Evolutionary conservation across 202 grass and related monocot species (phyloP), one percentile per base, ranked within the genome.

Genomic region (Schoenoplectus tabernaemontani): DNA sequence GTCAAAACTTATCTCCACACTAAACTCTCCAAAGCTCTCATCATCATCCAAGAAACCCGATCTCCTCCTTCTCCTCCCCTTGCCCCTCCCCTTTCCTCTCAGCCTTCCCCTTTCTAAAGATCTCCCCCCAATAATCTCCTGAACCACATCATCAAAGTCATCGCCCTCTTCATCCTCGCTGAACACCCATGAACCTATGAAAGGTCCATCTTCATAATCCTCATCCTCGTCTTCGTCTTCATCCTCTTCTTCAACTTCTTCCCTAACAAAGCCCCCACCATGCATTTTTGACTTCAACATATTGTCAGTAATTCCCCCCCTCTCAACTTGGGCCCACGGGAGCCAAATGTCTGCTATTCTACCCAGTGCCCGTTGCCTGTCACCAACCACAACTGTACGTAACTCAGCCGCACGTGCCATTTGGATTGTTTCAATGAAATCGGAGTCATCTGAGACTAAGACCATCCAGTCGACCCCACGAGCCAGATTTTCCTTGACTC

Each of bases 381-480:
- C 95, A 11, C 95, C 91, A 48, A 94, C 75, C 71, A 98, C 95
- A 3, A 89, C 86, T 5, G 92, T 98, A 77, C 87, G 85, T 74
- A 98, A 63, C n/a, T 88, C 86, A 3, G 95, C 86, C 58, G 82
- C 88, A 9, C 84, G 85, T 9, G 95, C 95, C 15, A 89, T 92
- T 57, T 83, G 85, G 48, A 94, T 58, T 7, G 91, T 94, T 28
- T 94, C 89, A 1, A 87, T 88, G 78, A 94, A 97, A 59, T 92
- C 95, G 0, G 91, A 94, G 78, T 97, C 91, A 16, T 97, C 91
- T 7, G 95, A 97, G 64, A 94, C 86, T 8, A 94, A 85, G 19
- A 97, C 84, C 48, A 97, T 46, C 91, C 91, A 94, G 23, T 97
- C 89, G 7, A 97, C 79, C 28, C 95, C 84, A 19, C 91, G 84